phyloP scores from a whole-genome alignment of 1,284 basidiomycete species.

The Leccinum huronense region DNA sequence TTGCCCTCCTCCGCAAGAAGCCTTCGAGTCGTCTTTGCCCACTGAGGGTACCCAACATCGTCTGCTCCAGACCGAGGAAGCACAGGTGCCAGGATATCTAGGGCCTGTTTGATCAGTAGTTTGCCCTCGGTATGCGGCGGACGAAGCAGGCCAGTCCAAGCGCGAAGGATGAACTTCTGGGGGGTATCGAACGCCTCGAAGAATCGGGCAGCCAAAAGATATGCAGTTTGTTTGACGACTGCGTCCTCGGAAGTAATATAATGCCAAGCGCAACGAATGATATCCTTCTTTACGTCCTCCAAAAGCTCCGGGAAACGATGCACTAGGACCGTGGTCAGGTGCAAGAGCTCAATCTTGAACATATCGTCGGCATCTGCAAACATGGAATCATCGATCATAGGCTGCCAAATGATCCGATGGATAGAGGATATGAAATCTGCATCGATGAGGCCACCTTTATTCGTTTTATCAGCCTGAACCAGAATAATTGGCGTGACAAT shows the following conservation, averaged over 20 bases:
- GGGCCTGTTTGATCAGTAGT: constrained; percentile 79
- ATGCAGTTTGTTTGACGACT: constrained; percentile 93
- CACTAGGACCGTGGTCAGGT: constrained; percentile 88
- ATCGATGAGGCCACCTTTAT: constrained; percentile 64
- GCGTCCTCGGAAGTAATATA: constrained; percentile 85
- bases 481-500: constrained; percentile 89
- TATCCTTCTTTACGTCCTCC: constrained; percentile 84
- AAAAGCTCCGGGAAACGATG: constrained; percentile 80
- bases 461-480: constrained; percentile 64
- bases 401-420: constrained; percentile 79
- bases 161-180: constrained; percentile 90
- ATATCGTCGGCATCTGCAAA: constrained; percentile 71
- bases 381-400: constrained; percentile 59
- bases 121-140: constrained; percentile 82
- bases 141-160: constrained; percentile 92
- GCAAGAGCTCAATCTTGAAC: constrained; percentile 88
- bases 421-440: constrained; percentile 67
- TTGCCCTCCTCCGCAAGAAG: constrained; percentile 90
- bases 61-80: constrained; percentile 59
- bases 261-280: constrained; percentile 95
- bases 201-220: constrained; percentile 92
- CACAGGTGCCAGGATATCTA: constrained; percentile 90
- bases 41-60: constrained; percentile 71
- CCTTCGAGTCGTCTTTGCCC: constrained; percentile 88
- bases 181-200: constrained; percentile 91